Evolutionary conservation across 805 yeast genomes (phyloP), one percentile per base, ranked within the genome.

Genomic region (Metschnikowia lochheadii): DNA sequence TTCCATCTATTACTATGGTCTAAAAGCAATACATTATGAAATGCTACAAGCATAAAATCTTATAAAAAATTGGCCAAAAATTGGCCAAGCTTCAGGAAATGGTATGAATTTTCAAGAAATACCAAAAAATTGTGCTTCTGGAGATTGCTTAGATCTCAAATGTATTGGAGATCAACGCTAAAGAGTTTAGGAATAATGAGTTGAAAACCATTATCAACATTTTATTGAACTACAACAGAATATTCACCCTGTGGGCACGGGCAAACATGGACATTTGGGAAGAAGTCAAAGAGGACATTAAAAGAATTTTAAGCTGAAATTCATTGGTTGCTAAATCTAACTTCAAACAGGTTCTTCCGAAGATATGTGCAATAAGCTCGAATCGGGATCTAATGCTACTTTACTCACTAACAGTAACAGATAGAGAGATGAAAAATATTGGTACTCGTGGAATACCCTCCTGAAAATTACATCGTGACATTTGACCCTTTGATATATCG

Each of bases 241-340:
- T 81, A 48, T 76, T 84, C 34, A 66, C 81, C 31, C 80, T 78
- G 49, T 84, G 89, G 89, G 86, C 87, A 5, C 75, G 73, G 58
- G 81, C 82, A 67, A 84, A 84, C 61, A 65, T 82, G 40, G 87
- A 83, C 56, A 73, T 79, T 35, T 84, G 89, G 88, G 81, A 80
- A 52, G 86, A 81, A 51, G 80, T 84, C n/a, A 75, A 62, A 50
- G 75, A 70, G 18, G 78, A 72, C 44, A 57, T 74, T 14, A 46
- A 52, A 13, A 64, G 36, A 35, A 33, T 42, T 29, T 18, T 20
- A 15, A 20, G 29, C 7, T 42, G 46, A 34, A 21, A 31, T n/a
- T 40, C 33, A 10, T 8, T 34, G 40, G 17, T 40, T 37, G 34
- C 26, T 37, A 35, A 20, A 13, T 13, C 8, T 10, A 15, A 32